Evolutionary conservation across 352 stramenopile genomes (phyloP).

Genomic region (Aphanomyces euteiches): DNA sequence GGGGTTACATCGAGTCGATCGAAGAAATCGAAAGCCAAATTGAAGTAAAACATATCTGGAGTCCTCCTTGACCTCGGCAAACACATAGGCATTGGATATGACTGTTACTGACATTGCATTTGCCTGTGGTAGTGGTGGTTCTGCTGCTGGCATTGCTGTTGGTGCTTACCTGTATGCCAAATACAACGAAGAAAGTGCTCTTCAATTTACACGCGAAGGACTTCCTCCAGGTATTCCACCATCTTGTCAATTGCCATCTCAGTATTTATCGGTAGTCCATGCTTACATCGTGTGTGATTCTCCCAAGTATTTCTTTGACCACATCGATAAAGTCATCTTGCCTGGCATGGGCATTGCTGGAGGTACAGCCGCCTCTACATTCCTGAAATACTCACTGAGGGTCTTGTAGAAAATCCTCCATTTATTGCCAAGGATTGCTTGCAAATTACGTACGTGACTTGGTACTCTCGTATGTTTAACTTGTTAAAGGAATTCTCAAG

Average conservation of each 20-base stretch:
- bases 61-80: background rate
- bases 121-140: constrained; percentile 77
- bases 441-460: constrained; percentile 50
- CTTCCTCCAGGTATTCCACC: constrained; percentile 36
- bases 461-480: background rate
- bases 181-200: constrained; percentile 33
- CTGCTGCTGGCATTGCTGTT: constrained; percentile 66
- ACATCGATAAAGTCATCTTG: constrained; percentile 71
- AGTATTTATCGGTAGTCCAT: constrained; percentile 41
- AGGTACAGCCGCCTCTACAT: constrained; percentile 1
- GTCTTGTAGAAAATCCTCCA: background rate
- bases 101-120: constrained; percentile 78
- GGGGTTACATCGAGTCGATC: constrained; percentile 91
- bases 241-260: background rate
- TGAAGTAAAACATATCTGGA: constrained; percentile 36
- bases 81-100: constrained; percentile 42
- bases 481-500: constrained; percentile 51
- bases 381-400: background rate
- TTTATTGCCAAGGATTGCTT: constrained; percentile 63
- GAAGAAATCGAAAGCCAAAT: constrained; percentile 84
- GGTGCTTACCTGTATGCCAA: constrained; percentile 66
- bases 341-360: constrained; percentile 56
- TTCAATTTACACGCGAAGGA: constrained; percentile 42
- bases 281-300: constrained; percentile 85
- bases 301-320: constrained; percentile 77